phyloP scores from a whole-genome alignment of 73 alveolate genomes.

The Blepharisma stoltei region DNA sequence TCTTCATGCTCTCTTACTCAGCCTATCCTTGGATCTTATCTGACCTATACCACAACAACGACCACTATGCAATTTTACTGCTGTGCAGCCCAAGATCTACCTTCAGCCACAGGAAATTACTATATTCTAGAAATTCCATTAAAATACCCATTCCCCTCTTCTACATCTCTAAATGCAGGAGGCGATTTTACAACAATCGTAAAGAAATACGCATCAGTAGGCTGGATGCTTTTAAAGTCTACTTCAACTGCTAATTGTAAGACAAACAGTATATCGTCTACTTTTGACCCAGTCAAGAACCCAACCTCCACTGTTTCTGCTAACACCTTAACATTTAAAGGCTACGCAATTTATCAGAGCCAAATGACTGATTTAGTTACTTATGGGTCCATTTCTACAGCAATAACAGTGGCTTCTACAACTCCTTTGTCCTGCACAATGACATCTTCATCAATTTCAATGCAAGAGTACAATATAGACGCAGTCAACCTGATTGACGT shows the following conservation, averaged over 20 bases:
- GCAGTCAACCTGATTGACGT: neutral
- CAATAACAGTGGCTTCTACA: neutral
- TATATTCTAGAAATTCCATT: neutral
- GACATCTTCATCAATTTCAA: neutral
- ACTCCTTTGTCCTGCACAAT: neutral
- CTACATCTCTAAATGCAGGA: neutral
- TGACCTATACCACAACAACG: neutral
- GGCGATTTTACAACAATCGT: neutral
- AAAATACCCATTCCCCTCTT: conserved; percentile 4
- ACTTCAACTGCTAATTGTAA: neutral
- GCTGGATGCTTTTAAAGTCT: neutral
- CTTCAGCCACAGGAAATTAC: neutral
- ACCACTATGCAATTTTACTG: neutral
- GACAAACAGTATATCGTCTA: neutral
- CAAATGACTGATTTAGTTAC: neutral
- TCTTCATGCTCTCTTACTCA: neutral
- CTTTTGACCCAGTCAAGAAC: neutral
- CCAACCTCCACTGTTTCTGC: neutral
- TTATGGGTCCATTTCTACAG: neutral
- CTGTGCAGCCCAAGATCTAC: neutral
- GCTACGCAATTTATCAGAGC: neutral
- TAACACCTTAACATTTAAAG: neutral
- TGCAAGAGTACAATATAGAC: neutral
- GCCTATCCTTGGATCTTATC: neutral
- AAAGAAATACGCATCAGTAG: neutral